Conservation (phyloP, 1,139 yeast species). For the Maudiozyma humilis region DNA sequence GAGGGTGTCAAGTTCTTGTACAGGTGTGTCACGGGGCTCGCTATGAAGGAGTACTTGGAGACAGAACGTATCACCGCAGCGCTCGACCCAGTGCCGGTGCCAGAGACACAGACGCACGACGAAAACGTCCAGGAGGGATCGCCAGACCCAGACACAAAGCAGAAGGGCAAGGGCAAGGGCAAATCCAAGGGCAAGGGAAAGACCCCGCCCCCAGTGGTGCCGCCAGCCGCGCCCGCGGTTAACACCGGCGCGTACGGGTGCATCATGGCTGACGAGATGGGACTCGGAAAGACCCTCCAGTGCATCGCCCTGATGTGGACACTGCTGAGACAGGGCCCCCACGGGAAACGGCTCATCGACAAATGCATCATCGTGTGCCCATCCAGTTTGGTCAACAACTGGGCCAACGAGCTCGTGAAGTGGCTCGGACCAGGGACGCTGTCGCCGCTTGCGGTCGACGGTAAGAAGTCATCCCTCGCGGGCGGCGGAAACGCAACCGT, state of each 20-base stretch:
- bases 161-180: background rate
- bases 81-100: background rate
- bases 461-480: conserved; percentile 42
- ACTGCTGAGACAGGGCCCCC: conserved; percentile 77
- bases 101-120: too few species aligned
- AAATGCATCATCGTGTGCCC: conserved; percentile 95
- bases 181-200: background rate
- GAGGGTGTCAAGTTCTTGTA: conserved; percentile 91
- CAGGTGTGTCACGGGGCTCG: conserved; percentile 81
- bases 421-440: conserved; percentile 93
- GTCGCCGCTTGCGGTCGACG: conserved; percentile 87
- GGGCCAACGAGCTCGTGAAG: conserved; percentile 95
- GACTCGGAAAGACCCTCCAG: conserved; percentile 90
- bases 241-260: conserved; percentile 90
- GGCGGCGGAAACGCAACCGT: conserved; percentile 41
- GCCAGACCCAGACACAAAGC: conserved; percentile 4
- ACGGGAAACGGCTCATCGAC: conserved; percentile 76
- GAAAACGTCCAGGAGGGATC: conserved; percentile 5
- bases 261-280: conserved; percentile 99
- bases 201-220: background rate
- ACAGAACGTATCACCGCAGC: conserved; percentile 15
- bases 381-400: conserved; percentile 82
- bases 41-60: conserved; percentile 35
- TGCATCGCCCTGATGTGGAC: conserved; percentile 95
- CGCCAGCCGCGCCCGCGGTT: background rate